Evolutionary conservation across 805 yeast genomes (phyloP).

Genomic region (Kodamaea sagamina): DNA sequence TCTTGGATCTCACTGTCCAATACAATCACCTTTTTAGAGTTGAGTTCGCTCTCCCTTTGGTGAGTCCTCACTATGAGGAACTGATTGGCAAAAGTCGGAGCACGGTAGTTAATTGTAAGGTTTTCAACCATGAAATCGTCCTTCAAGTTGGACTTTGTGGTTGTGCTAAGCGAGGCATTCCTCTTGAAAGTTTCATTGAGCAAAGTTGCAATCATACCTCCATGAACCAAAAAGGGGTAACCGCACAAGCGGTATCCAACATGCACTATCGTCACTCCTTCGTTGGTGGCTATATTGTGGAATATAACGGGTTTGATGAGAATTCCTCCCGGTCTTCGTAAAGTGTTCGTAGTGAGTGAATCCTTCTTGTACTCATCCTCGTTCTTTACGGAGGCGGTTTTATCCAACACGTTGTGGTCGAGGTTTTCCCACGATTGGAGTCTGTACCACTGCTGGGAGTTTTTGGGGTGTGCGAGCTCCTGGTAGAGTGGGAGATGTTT

Average conservation of each 20-base stretch:
- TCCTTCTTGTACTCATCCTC: conserved; percentile 21
- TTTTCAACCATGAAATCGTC: conserved; percentile 45
- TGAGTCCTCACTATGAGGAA: conserved; percentile 65
- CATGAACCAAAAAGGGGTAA: conserved; percentile 84
- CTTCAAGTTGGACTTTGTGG: conserved; percentile 36
- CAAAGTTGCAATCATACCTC: conserved; percentile 82
- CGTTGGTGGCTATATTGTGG: conserved; percentile 54
- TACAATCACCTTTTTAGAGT: conserved; percentile 34
- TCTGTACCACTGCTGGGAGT: conserved; percentile 48
- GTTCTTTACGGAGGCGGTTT: conserved; percentile 13
- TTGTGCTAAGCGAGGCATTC: conserved; percentile 43
- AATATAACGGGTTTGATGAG: conserved; percentile 72
- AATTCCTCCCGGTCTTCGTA: conserved; percentile 77
- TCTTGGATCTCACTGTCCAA: conserved; percentile 57
- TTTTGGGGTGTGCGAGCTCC: conserved; percentile 45
- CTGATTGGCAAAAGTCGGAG: conserved; percentile 78
- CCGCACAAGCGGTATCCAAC: conserved; percentile 81
- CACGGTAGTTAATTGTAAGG: conserved; percentile 54
- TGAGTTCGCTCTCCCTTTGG: conserved; percentile 28
- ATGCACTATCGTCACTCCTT: conserved; percentile 69
- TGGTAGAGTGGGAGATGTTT: conserved; percentile 53
- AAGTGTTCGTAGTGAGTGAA: conserved; percentile 41
- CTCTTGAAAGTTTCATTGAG: conserved; percentile 75
- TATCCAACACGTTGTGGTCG: conserved; percentile 38
- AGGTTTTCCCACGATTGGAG: conserved; percentile 47